Evolutionary conservation across 352 stramenopile genomes (phyloP).

Genomic region (Globisporangium viniferum): DNA sequence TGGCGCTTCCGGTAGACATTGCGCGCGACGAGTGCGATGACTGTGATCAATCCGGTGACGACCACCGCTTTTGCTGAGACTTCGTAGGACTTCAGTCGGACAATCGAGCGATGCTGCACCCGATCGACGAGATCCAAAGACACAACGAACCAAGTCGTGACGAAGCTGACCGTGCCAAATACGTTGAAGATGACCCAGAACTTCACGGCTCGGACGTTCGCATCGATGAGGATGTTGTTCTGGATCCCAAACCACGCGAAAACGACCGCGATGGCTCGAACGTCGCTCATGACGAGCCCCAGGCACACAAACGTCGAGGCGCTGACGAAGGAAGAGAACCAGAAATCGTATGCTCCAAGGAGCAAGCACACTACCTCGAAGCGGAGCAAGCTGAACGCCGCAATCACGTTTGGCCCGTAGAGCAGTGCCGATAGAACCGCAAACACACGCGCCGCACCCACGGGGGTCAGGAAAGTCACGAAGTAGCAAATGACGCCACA

Average conservation of each 20-base stretch:
- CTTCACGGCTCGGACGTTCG: conserved; percentile 14
- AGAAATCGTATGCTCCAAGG: conserved; percentile 14
- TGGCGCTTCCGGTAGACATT: conserved; percentile 16
- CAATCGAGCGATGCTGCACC: background rate
- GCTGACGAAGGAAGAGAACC: conserved; percentile 10
- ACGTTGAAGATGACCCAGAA: conserved; percentile 11
- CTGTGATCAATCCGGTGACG: conserved; percentile 10
- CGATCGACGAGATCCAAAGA: conserved; percentile 2
- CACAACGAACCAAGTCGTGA: background rate
- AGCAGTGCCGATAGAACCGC: background rate
- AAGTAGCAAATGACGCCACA: conserved; percentile 3
- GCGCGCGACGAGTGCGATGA: conserved; percentile 14
- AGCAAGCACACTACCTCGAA: conserved; percentile 15
- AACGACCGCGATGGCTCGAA: conserved; percentile 9
- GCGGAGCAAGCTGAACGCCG: conserved; percentile 3
- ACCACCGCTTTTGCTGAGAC: conserved; percentile 10
- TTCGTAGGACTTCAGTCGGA: conserved; percentile 1
- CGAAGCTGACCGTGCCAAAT: background rate
- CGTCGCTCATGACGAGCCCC: background rate
- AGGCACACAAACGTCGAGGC: conserved; percentile 5
- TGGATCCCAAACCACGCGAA: conserved; percentile 8
- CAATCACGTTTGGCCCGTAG: background rate
- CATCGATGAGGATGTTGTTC: conserved; percentile 18
- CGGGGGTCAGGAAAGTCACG: background rate
- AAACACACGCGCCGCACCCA: background rate